Evolutionary conservation across 345 rosid species (phyloP), one percentile per base, ranked within the genome.

Genomic region (Gossypium ekmanianum): DNA sequence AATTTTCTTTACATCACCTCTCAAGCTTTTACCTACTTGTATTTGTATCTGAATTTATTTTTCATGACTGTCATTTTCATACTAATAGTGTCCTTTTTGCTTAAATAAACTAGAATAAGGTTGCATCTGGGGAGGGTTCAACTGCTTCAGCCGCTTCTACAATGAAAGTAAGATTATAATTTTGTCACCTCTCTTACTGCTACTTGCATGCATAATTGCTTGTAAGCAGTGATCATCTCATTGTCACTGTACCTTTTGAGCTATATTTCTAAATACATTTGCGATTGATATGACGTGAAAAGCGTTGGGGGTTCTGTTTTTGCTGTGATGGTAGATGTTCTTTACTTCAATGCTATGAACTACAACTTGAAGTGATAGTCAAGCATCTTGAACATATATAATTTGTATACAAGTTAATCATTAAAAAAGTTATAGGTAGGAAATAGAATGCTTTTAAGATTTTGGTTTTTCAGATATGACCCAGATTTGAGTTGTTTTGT

Each of bases 51-150:
- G n/a, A 4, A 2, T 10, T 63, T 17, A 34, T 34, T 34, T 34
- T 34, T 34, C 41, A 34, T 34, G 7, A 34, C 41, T 5, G 7
- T 34, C 41, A 34, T 34, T 34, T 34, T 34, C 41, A 5, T 34
- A 5, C 41, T 34, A 34, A 34, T 34, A 34, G 41, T 34, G 41
- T 34, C 41, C 41, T 34, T 34, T 34, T 34, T 34, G 41, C 41
- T 34, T 34, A 34, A 34, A 17, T 74, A 58, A 55, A 6, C 51
- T 78, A 90, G 91, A 84, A 17, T 68, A 89, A 90, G 83, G 83
- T 75, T 78, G 61, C 88, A 11, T 41, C 90, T 34, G 87, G 87
- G 3, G 89, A 84, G 69, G 86, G 83, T 63, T 84, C 91, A 70
- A 76, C 85, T 72, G 62, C 85, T 48, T 76, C 91, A 48, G 51